Evolutionary conservation across 768 basidiomycete species (phyloP).

Genomic region (Panus rudis): DNA sequence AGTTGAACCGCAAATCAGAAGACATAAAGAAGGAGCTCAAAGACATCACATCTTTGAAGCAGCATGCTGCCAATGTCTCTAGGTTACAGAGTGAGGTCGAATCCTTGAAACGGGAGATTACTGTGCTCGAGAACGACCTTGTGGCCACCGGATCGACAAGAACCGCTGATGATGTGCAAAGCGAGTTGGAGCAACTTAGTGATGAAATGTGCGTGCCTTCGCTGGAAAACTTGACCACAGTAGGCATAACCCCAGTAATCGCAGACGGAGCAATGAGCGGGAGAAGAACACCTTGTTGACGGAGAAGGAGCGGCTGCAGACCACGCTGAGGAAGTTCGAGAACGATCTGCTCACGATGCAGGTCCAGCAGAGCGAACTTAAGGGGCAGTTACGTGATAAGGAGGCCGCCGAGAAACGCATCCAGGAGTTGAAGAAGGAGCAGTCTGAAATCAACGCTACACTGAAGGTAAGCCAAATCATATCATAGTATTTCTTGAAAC

Average conservation of each 20-base stretch:
- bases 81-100: slow-evolving; percentile 55
- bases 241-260: slow-evolving; percentile 2
- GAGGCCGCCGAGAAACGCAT: slow-evolving; percentile 49
- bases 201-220: slow-evolving; percentile 58
- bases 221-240: too few relatives aligned
- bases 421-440: slow-evolving; percentile 51
- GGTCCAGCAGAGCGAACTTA: slow-evolving; percentile 50
- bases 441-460: slow-evolving; percentile 34
- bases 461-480: slow-evolving; percentile 39
- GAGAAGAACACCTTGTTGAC: slow-evolving; percentile 48
- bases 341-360: slow-evolving; percentile 57
- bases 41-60: slow-evolving; percentile 53
- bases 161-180: slow-evolving; percentile 82
- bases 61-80: slow-evolving; percentile 50
- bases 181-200: slow-evolving; percentile 58
- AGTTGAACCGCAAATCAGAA: slow-evolving; percentile 39
- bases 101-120: slow-evolving; percentile 53
- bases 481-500: slow-evolving; percentile 2
- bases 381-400: slow-evolving; percentile 54
- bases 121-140: slow-evolving; percentile 61
- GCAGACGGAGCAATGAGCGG: slow-evolving; percentile 59
- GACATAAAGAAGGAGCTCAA: slow-evolving; percentile 51
- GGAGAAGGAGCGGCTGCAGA: slow-evolving; percentile 58
- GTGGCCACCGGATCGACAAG: slow-evolving; percentile 66
- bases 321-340: slow-evolving; percentile 46